Evolutionary conservation across 2,329 filamentous ascomycete species (phyloP).

Genomic region (Xylariales sp.): DNA sequence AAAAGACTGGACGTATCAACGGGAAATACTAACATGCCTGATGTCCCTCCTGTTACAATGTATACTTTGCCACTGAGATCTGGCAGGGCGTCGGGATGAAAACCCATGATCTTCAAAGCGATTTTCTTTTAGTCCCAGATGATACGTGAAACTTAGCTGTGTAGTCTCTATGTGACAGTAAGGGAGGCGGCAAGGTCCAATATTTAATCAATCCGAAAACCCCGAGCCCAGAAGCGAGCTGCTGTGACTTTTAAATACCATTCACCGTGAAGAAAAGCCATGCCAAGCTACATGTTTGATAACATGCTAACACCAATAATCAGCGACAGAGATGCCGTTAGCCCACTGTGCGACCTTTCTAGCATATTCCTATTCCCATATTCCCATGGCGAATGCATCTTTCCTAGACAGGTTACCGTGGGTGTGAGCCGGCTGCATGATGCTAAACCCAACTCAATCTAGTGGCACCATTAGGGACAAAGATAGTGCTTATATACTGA

Average conservation of each 20-base stretch:
- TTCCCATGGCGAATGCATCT: too few species aligned
- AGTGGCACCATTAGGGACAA: conserved; percentile 1
- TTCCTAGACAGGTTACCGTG: too few species aligned
- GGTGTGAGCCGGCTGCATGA: conserved; percentile 31
- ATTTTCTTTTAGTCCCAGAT: conserved; percentile 11
- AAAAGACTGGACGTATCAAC: too few species aligned
- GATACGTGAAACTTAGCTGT: too few species aligned
- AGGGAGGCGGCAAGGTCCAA: conserved; percentile 11
- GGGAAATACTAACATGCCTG: conserved; percentile 34
- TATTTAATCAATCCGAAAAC: too few species aligned
- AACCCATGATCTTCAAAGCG: conserved; percentile 24
- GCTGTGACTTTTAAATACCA: conserved; percentile 20
- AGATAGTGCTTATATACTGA: too few species aligned
- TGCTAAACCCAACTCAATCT: conserved; percentile 17
- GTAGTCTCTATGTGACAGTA: too few species aligned
- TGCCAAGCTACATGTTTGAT: conserved; percentile 9
- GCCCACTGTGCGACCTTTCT: too few species aligned
- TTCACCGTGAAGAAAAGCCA: conserved; percentile 12
- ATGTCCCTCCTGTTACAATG: conserved; percentile 40
- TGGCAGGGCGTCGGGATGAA: conserved; percentile 36
- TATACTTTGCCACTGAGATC: conserved; percentile 36
- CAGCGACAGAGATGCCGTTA: too few species aligned
- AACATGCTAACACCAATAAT: too few species aligned
- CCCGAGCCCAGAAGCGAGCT: too few species aligned
- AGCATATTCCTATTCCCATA: too few species aligned